Base-by-base conservation (phyloP, 2,329 filamentous ascomycete species). In the Penicillium sp. region DNA sequence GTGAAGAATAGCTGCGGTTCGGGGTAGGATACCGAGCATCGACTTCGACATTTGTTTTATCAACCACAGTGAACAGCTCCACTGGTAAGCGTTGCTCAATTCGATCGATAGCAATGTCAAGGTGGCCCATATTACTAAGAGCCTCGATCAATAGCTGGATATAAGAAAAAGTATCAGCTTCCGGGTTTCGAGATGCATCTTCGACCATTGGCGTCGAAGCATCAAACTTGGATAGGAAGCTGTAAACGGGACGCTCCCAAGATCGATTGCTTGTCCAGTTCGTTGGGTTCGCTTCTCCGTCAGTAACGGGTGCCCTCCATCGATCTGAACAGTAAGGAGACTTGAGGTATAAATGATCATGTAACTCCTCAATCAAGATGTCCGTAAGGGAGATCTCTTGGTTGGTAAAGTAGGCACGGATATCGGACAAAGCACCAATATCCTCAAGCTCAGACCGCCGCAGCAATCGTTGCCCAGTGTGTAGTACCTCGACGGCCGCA, bases 311-410 rank as follows among this genome's bases (percentile, higher is more conserved):
- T 57, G 84, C 85, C 74, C 96, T 96, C 95, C 95, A 99, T 64
- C 95, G 84, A 71, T 96, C 91, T 71, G 96, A 92, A 70, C 93
- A 98, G 72, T 99, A 99, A 0, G 93, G 95, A 3, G 93, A 98
- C 73, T 98, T 98, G 39, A 99, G 85, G 71, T 99, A 99, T 4
- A 99, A 82, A 75, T 99, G 95, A 72, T 96, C 95, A 71, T 99
- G 95, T 33, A 99, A 81, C 74, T 99, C 95, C 72, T 99, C 95
- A n/a, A 98, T 87, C 55, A 99, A 74, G 52, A 98, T 98, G 70
- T 99, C 95, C 69, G 93, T 93, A 61, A 99, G 78, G 0, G 91
- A 87, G 27, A 89, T 90, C 77, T 99, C 95, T 72, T 99, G 96
- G 70, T 96, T 98, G 57, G 87, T 87, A 56, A 99, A 86, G 69